Base-by-base conservation (phyloP, 768 basidiomycete species). In the Trametopsis cervina region DNA sequence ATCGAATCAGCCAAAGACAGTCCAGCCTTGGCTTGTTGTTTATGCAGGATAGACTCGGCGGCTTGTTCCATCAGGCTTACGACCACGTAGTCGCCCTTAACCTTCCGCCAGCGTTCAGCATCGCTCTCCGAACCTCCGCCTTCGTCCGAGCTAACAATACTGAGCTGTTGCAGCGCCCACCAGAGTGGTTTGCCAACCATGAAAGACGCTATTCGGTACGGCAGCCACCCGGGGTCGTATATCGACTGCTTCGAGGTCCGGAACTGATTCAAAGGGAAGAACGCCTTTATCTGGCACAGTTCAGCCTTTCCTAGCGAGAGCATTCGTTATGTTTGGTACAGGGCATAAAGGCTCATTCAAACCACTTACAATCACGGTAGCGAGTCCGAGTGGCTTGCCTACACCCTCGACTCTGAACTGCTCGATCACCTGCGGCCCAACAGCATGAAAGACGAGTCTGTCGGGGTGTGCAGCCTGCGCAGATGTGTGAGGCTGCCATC, bases 101-200 rank as follows among this genome's bases (percentile, higher is more conserved):
- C 53, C 53, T 63, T 52, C 64, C 75, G 69, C 83, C 78, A 80
- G 47, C 69, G 63, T 46, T 73, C 69, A 5, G 59, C 57, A 33
- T 74, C 71, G 33, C 67, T 67, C 21, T 72, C 66, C 24, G 64
- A 67, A 21, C 60, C 57, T 9, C 53, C 57, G 17, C 49, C 41
- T 1, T 85, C 83, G 40, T 87, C 84, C 2, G 66, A 59, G 17
- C 77, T 78, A 5, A 86, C 77, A 3, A 92, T 66, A 21, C 80
- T 83, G n/a, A 83, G 69, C 53, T 88, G 87, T 52, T 85, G 81
- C 48, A 93, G 74, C 2, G 84, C 81, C 90, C 90, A 93, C 85
- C 84, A 89, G 1, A 93, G 67, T 2, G 90, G 89, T 57, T 78
- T 81, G 5, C 82, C 87, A 5, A 92, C 73, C 6, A 91, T 68